Percentiles rank a stretch among this genome's conserved stretches.
Conservation (phyloP, 768 basidiomycete species). For the Coprinellus aureogranulatus region DNA sequence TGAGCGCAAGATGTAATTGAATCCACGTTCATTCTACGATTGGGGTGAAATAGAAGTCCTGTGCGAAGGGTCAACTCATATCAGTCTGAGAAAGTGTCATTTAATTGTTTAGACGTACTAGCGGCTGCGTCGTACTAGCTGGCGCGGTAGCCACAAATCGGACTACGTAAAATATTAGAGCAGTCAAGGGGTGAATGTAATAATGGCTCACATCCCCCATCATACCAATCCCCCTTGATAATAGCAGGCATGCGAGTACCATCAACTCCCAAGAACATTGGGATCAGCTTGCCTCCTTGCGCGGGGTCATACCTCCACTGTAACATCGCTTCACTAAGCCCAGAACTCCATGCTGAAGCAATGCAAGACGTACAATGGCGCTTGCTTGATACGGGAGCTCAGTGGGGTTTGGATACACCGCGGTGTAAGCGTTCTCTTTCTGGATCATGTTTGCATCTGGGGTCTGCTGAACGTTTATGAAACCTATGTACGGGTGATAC, state of each 20-base stretch:
- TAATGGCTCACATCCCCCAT: background rate
- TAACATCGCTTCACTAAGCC: background rate
- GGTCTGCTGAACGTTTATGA: background rate
- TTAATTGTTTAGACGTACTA: no score
- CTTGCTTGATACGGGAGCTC: background rate
- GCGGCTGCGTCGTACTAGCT: background rate
- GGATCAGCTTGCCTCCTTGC: background rate
- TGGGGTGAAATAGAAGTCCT: no score
- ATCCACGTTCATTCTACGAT: no score
- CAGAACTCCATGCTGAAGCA: background rate
- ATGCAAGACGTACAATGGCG: background rate
- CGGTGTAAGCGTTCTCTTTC: background rate
- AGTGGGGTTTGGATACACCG: background rate
- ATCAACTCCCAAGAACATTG: background rate
- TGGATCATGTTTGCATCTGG: background rate
- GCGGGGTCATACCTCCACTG: background rate
- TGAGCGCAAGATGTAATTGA: no score
- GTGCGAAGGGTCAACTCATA: no score
- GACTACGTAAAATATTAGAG: background rate
- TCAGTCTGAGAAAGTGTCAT: no score
- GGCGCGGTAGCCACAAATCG: background rate
- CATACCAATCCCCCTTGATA: background rate
- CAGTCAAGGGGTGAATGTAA: background rate
- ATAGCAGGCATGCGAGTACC: background rate
- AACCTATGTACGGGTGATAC: background rate